Conservation (phyloP, 2,329 filamentous ascomycete species). For the Trichoderma breve region DNA sequence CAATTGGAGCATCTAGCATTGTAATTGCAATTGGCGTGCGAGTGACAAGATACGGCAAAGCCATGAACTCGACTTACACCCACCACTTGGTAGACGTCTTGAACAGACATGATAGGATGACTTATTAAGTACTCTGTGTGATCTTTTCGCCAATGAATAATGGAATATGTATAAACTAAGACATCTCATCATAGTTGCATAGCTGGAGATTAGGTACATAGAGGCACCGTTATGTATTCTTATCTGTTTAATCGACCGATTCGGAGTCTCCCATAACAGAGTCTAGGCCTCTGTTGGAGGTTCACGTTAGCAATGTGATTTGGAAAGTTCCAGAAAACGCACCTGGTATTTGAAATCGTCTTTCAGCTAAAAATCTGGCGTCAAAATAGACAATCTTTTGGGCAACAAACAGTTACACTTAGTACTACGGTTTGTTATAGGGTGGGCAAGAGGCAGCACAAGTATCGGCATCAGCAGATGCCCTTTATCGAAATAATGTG, state of each 20-base stretch:
- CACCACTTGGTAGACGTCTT: not conserved
- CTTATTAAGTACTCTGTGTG: not conserved
- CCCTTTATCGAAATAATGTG: no score
- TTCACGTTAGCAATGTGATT: not conserved
- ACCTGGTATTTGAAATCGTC: rapidly evolving
- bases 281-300: not conserved
- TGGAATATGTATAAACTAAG: no score
- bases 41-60: not conserved
- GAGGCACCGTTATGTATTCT: not conserved
- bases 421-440: no score
- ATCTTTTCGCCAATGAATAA: no score
- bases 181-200: no score
- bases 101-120: not conserved
- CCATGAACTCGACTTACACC: not conserved
- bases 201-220: not conserved
- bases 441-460: no score
- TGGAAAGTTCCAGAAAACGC: not conserved
- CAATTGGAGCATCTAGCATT: not conserved
- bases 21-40: not conserved
- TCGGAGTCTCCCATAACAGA: not conserved
- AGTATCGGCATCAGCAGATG: no score
- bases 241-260: not conserved
- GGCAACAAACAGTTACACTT: not conserved
- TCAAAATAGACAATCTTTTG: not conserved
- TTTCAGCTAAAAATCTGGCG: rapidly evolving